Conservation (phyloP, 2,329 filamentous ascomycete species). For the Pseudocercospora fijiensis region DNA sequence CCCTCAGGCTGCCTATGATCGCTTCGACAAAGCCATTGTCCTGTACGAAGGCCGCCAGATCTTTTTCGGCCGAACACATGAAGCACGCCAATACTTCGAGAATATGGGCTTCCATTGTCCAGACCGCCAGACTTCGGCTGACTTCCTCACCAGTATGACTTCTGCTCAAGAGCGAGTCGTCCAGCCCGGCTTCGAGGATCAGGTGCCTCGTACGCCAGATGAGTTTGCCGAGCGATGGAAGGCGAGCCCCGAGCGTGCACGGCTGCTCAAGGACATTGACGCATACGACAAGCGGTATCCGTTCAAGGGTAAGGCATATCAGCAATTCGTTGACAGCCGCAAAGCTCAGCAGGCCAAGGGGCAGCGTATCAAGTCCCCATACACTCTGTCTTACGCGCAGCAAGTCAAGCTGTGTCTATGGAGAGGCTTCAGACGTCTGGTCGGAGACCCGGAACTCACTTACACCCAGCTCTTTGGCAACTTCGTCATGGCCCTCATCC, state of each 20-base stretch:
- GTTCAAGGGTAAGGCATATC: slow-evolving; percentile 46
- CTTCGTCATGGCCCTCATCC: slow-evolving; percentile 71
- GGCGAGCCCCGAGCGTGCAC: slow-evolving; percentile 51
- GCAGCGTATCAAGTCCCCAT: slow-evolving; percentile 69
- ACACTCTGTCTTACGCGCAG: slow-evolving; percentile 72
- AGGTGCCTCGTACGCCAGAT: slow-evolving; percentile 51
- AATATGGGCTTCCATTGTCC: slow-evolving; percentile 72
- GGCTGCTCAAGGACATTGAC: slow-evolving; percentile 47
- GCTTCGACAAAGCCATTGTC: slow-evolving; percentile 68
- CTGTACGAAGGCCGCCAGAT: slow-evolving; percentile 69
- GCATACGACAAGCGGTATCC: slow-evolving; percentile 49
- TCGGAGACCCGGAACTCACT: slow-evolving; percentile 73
- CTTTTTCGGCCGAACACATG: slow-evolving; percentile 64
- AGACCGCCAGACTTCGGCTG: slow-evolving; percentile 68
- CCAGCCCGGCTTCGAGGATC: slow-evolving; percentile 45
- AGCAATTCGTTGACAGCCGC: slow-evolving; percentile 50
- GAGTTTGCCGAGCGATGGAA: slow-evolving; percentile 56
- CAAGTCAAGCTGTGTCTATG: slow-evolving; percentile 77
- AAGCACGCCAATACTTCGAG: slow-evolving; percentile 68
- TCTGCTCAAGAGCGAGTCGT: slow-evolving; percentile 50
- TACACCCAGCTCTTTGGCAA: slow-evolving; percentile 69
- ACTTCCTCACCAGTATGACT: slow-evolving; percentile 76
- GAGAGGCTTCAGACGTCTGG: slow-evolving; percentile 75
- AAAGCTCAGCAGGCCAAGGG: slow-evolving; percentile 49
- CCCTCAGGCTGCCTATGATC: slow-evolving; percentile 65